Conservation (phyloP, 257 asterid genomes). For the Capsicum pubescens region DNA sequence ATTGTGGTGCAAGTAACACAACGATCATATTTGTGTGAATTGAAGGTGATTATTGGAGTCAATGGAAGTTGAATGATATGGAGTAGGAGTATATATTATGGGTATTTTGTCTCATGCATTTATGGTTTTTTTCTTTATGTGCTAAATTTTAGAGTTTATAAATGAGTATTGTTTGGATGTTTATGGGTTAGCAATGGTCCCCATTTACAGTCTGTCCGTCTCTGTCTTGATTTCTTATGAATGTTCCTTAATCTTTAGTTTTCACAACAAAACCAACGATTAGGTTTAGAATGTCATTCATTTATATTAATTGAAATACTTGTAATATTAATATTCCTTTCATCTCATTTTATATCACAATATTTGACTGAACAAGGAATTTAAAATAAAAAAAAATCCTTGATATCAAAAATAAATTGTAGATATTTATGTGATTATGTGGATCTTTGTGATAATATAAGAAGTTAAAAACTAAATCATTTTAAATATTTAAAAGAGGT, state of each 20-base stretch:
- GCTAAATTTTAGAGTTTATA: neutral
- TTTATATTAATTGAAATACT: neutral
- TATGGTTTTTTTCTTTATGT: slow-evolving; percentile 32
- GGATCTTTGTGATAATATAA: too few relatives aligned
- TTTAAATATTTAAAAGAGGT: neutral
- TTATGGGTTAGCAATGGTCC: slow-evolving; percentile 57
- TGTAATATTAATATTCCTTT: neutral
- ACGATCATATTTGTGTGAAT: slow-evolving; percentile 27
- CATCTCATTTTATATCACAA: neutral
- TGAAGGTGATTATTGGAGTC: slow-evolving; percentile 47
- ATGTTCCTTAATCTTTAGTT: slow-evolving; percentile 45
- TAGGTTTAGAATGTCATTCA: slow-evolving; percentile 43
- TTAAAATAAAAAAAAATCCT: too few relatives aligned
- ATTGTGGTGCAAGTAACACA: neutral
- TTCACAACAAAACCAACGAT: slow-evolving; percentile 45
- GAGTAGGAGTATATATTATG: slow-evolving; percentile 11
- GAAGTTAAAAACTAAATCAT: too few relatives aligned
- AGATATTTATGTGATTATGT: too few relatives aligned
- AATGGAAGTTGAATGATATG: slow-evolving; percentile 51
- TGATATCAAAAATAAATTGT: too few relatives aligned
- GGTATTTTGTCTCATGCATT: slow-evolving; percentile 65
- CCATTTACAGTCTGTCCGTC: slow-evolving; percentile 83
- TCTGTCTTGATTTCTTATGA: slow-evolving; percentile 67
- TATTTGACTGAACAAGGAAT: too few relatives aligned
- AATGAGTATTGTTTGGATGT: slow-evolving; percentile 7